phyloP scores from a whole-genome alignment of 495 filamentous ascomycete genomes.

The Hyphodiscus hymeniophilus region DNA sequence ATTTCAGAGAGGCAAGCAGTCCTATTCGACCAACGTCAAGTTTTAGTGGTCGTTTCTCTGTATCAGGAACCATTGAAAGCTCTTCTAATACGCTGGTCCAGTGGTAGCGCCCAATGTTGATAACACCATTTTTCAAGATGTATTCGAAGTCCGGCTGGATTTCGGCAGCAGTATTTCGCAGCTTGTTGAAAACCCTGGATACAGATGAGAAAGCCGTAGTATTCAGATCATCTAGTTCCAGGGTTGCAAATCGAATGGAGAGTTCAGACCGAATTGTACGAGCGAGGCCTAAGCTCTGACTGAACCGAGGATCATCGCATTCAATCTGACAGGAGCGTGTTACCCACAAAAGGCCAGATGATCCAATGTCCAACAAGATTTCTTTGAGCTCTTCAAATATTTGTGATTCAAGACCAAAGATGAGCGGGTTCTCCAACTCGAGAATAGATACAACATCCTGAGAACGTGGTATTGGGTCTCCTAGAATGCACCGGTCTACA shows the following conservation, averaged over 20 bases:
- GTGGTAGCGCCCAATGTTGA: conserved; percentile 9
- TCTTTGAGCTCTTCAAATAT: conserved; percentile 9
- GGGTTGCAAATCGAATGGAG: conserved; percentile 27
- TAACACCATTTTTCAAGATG: conserved; percentile 1
- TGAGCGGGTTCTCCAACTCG: conserved; percentile 5
- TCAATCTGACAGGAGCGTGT: conserved; percentile 27
- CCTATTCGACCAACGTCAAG: not conserved
- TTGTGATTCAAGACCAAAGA: conserved; percentile 18
- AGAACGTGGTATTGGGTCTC: not conserved
- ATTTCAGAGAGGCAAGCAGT: not conserved
- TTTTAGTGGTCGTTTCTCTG: no score
- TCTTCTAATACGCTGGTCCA: not conserved
- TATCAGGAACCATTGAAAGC: not conserved
- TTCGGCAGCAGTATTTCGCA: not conserved
- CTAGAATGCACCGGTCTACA: not conserved
- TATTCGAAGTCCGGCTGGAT: conserved; percentile 16
- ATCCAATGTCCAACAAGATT: conserved; percentile 7
- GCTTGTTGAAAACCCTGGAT: not conserved
- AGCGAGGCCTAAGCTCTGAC: conserved; percentile 30
- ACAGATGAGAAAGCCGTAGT: not conserved
- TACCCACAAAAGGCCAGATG: conserved; percentile 33
- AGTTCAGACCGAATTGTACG: conserved; percentile 35
- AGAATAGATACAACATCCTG: conserved; percentile 7
- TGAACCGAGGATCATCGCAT: conserved; percentile 29
- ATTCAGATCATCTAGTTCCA: conserved; percentile 30